Base-by-base conservation (phyloP, 768 basidiomycete species). In the Boletus sp. region DNA sequence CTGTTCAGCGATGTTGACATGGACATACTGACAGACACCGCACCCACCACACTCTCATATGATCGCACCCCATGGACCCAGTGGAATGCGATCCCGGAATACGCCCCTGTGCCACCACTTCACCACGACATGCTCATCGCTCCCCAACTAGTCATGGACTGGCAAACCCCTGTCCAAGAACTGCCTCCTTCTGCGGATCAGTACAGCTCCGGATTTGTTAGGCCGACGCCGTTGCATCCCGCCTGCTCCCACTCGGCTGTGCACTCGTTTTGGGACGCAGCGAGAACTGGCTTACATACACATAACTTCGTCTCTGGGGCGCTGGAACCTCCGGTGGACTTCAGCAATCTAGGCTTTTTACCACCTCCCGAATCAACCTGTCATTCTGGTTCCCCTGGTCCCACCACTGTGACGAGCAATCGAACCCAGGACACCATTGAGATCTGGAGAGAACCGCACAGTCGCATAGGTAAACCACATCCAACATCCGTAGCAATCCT, bases 21-120 rank as follows among this genome's bases (percentile, higher is more conserved):
- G 52, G 63, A 64, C 29, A 64, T 64, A 49, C 40, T 56, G 28
- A 48, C 53, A 12, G 57, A 64, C n/a, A 29, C 29, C 24, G 24
- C 24, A 18, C 51, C 49, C 2, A 10, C 40, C 7, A 14, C 52
- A 33, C 49, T 52, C 11, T 28, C 45, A 18, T 40, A 47, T 17
- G 32, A 50, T 40, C 42, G 29, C 12, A 20, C 41, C 2, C 44
- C 47, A 4, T 60, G 41, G 40, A n/a, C 41, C 4, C 40, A 33
- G 0, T 60, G 63, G 58, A 61, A 39, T 7, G 20, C 36, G 7
- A 15, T 37, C n/a, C 18, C 35, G 1, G 50, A 52, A 29, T 45
- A 35, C 29, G 5, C 5, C 29, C 28, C 47, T 46, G 47, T 36
- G 8, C 30, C 51, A 41, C 48, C 52, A 28, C 35, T 14, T 10